A percentile compares a stretch with the other conserved stretches of the same genome.
Evolutionary conservation across 2,329 filamentous ascomycete species (phyloP).

Genomic region (Pseudogymnoascus verrucosus): DNA sequence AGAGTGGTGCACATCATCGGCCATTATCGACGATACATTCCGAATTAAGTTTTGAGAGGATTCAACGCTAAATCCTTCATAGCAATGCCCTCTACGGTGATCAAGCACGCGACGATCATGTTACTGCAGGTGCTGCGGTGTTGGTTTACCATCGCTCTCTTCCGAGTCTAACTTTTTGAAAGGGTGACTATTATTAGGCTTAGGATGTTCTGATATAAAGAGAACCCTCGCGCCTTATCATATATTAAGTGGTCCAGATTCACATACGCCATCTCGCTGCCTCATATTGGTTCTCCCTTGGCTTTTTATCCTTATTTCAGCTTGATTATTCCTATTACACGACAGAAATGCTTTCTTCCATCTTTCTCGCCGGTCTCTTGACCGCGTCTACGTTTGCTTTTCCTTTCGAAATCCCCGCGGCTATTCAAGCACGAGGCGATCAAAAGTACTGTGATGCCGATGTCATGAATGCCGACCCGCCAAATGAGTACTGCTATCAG

Average conservation of each 20-base stretch:
- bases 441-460: neutral
- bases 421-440: neutral
- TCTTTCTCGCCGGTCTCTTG: neutral
- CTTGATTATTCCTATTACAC: neutral
- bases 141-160: neutral
- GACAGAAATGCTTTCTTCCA: neutral
- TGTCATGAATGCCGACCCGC: neutral
- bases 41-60: neutral
- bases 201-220: neutral
- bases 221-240: neutral
- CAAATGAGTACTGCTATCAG: neutral
- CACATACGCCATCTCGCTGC: neutral
- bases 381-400: neutral
- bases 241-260: neutral
- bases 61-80: neutral
- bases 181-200: neutral
- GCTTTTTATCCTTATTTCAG: neutral
- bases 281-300: neutral
- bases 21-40: neutral
- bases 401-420: neutral
- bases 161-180: neutral
- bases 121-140: neutral
- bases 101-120: neutral
- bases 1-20: neutral
- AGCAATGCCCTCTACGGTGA: neutral